Evolutionary conservation across 805 yeast genomes (phyloP).

Genomic region (Candida sphagnicola): DNA sequence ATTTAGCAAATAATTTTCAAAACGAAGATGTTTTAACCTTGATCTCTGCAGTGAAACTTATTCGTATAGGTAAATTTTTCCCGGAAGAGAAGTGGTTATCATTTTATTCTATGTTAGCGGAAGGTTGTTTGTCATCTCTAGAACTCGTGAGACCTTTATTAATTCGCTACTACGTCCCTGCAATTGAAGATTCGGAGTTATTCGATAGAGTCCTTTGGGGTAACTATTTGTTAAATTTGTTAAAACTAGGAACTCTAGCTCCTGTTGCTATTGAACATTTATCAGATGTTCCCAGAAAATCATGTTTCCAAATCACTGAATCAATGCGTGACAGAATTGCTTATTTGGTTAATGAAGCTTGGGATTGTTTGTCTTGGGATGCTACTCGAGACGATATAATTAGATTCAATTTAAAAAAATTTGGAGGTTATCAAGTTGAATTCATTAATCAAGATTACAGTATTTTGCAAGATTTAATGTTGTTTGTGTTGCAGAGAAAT

Average conservation of each 20-base stretch:
- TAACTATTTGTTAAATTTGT: constrained; percentile 52
- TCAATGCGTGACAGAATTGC: constrained; percentile 61
- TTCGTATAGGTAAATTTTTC: constrained; percentile 54
- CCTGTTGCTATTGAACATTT: constrained; percentile 68
- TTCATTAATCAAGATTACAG: constrained; percentile 55
- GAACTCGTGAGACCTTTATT: constrained; percentile 51
- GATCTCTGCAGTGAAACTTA: constrained; percentile 46
- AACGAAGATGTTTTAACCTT: constrained; percentile 42
- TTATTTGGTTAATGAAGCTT: constrained; percentile 50
- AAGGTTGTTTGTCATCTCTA: constrained; percentile 51
- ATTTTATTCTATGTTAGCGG: constrained; percentile 52
- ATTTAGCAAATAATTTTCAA: constrained; percentile 37
- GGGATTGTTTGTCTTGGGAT: constrained; percentile 73
- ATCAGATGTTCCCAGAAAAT: constrained; percentile 68
- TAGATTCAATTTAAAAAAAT: constrained; percentile 56
- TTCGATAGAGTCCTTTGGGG: constrained; percentile 69
- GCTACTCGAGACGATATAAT: constrained; percentile 48
- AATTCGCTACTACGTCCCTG: constrained; percentile 49
- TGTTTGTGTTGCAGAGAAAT: constrained; percentile 67
- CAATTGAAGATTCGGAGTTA: constrained; percentile 42
- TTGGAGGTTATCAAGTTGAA: constrained; percentile 71
- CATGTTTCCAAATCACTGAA: constrained; percentile 60
- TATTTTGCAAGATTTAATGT: constrained; percentile 59
- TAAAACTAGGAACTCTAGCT: constrained; percentile 60
- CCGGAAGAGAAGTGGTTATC: constrained; percentile 76